Evolutionary conservation across 371 early-diverging fungal species (phyloP), one percentile per base, ranked within the genome.

Genomic region (Mortierella sp.): DNA sequence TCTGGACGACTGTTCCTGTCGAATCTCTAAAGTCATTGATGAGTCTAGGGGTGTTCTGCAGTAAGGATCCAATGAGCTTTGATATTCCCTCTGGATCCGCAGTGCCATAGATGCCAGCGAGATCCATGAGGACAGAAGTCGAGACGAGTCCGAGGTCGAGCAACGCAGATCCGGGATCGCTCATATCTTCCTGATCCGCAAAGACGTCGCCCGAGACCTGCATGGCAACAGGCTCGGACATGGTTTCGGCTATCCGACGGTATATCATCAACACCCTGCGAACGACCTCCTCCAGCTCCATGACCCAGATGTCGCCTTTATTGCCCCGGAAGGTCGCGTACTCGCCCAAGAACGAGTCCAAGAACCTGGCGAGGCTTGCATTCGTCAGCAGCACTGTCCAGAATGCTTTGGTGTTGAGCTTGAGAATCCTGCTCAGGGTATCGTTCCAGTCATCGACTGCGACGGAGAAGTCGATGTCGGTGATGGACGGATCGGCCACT

Each of bases 71-170:
- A 12, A 85, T 69, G 26, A 83, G 63, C n/a, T 53, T 64, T 46
- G 81, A 76, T 19, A 81, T 75, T 27, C 67, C 55, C 9, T 49
- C 55, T 3, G 65, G 59, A 54, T 86, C 85, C 0, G 83, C 76
- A 41, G 69, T 68, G 30, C 75, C 64, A 60, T 83, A 86, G 8
- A 82, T 79, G 9, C 79, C 67, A 12, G 81, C 80, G 24, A 84
- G 65, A 44, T 80, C 80, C 56, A 80, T 49, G 19, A 83, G 68
- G 6, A 76, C 73, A 21, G 81, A 73, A 1, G 80, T 73, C 2
- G 81, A 72, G 26, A 82, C 52, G 9, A 81, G 32, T 8, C 72
- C 78, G 21, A 48, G 63, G 3, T 68, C 71, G 34, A 76, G 39
- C 26, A 76, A 34, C 4, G 71, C 66, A 11, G 71, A 68, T n/a